Conservation (phyloP, 148 eudicot species). For the Tetragonia tetragonoides region DNA sequence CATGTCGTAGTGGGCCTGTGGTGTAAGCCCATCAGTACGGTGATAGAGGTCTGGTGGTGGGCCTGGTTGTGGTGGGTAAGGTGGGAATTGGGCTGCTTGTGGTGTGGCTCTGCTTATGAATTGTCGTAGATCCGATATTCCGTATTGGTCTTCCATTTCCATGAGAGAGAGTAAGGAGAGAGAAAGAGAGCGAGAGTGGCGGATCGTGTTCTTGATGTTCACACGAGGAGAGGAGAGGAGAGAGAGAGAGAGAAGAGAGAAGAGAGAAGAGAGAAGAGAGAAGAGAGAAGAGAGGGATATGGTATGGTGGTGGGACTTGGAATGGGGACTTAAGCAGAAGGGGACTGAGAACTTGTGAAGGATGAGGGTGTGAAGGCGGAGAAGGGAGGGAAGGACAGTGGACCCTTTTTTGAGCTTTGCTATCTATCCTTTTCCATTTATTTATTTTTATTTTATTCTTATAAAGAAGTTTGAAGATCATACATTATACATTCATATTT, state of each 20-base stretch:
- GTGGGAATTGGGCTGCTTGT: constrained; percentile 9
- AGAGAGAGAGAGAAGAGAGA: neutral
- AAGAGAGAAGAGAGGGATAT: neutral
- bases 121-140: constrained; percentile 42
- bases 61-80: constrained; percentile 17
- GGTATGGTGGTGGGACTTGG: too few relatives aligned
- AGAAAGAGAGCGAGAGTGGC: constrained; percentile 39
- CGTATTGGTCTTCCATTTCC: constrained; percentile 39
- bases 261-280: neutral
- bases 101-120: constrained; percentile 17
- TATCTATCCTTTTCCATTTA: too few relatives aligned
- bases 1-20: constrained; percentile 22
- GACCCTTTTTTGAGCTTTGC: neutral
- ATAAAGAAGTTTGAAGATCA: neutral
- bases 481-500: too few relatives aligned
- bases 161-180: constrained; percentile 22
- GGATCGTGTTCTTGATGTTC: constrained; percentile 44
- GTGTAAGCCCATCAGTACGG: too few relatives aligned
- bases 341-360: too few relatives aligned
- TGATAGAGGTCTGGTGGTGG: constrained; percentile 19
- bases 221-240: neutral
- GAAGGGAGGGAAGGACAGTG: neutral
- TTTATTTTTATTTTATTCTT: neutral
- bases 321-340: too few relatives aligned
- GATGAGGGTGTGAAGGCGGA: neutral